Conservation (phyloP, 2,329 filamentous ascomycete genomes). For the Tolypocladium inflatum region DNA sequence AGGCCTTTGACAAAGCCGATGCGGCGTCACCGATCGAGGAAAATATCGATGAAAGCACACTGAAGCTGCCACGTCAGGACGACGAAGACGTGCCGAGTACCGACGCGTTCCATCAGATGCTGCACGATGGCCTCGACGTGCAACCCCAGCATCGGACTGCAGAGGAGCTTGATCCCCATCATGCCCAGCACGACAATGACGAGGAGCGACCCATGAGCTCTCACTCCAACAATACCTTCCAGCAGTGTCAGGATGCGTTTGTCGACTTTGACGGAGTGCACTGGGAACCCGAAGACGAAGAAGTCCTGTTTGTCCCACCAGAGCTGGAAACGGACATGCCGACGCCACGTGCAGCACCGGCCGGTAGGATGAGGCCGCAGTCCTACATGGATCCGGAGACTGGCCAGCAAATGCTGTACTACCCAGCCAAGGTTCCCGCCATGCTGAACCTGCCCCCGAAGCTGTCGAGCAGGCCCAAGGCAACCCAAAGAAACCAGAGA, state of each 20-base stretch:
- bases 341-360: slow-evolving; percentile 14
- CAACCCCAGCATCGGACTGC: neutral
- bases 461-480: slow-evolving; percentile 63
- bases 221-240: slow-evolving; percentile 50
- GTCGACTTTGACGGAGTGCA: slow-evolving; percentile 77
- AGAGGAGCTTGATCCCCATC: neutral
- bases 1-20: slow-evolving; percentile 46
- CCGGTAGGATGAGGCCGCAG: slow-evolving; percentile 31
- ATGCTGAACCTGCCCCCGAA: slow-evolving; percentile 90
- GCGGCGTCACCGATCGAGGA: slow-evolving; percentile 26
- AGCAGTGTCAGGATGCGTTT: slow-evolving; percentile 60
- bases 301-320: slow-evolving; percentile 12
- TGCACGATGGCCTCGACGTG: slow-evolving; percentile 13
- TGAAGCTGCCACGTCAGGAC: slow-evolving; percentile 18
- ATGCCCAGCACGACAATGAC: slow-evolving; percentile 1
- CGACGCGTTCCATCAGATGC: slow-evolving; percentile 24
- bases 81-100: slow-evolving; percentile 19
- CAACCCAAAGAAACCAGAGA: slow-evolving; percentile 55
- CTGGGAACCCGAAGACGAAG: slow-evolving; percentile 46
- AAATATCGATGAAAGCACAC: slow-evolving; percentile 18
- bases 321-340: slow-evolving; percentile 10
- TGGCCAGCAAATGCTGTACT: slow-evolving; percentile 80
- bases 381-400: slow-evolving; percentile 56
- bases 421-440: slow-evolving; percentile 86
- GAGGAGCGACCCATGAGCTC: slow-evolving; percentile 30